A percentile compares a stretch with the other conserved stretches of the same genome.
phyloP scores from a whole-genome alignment of 768 basidiomycete species.

The Psilocybe sp. region DNA sequence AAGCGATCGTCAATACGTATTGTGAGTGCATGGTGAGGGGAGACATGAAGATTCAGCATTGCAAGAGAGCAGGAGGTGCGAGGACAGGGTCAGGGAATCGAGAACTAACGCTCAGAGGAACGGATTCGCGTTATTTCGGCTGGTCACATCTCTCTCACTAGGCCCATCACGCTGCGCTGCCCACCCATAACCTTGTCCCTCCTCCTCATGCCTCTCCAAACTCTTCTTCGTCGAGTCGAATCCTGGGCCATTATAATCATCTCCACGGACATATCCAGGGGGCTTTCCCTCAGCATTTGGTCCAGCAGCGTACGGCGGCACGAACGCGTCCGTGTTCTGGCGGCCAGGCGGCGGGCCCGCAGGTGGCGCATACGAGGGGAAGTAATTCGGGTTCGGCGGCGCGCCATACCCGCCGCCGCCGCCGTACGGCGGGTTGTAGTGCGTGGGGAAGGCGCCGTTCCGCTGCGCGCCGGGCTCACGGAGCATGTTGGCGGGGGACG shows the following conservation, averaged over 20 bases:
- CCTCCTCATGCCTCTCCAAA: background rate
- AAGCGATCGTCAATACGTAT: no score
- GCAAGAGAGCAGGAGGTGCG: no score
- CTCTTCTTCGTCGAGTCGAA: constrained; percentile 33
- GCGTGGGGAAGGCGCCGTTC: constrained; percentile 37
- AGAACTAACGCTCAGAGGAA: constrained; percentile 2
- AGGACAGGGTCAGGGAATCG: no score
- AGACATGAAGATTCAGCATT: no score
- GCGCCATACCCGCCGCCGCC: constrained; percentile 14
- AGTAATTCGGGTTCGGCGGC: constrained; percentile 6
- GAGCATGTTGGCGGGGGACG: constrained; percentile 47
- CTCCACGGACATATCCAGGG: constrained; percentile 44
- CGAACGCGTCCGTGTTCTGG: constrained; percentile 30
- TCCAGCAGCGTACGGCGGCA: constrained; percentile 24
- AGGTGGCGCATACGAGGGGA: constrained; percentile 42
- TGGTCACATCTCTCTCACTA: constrained; percentile 37
- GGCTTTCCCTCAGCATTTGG: constrained; percentile 37
- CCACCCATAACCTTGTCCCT: constrained; percentile 16
- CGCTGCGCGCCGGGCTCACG: constrained; percentile 44
- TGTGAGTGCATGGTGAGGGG: no score
- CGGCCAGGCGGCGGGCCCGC: constrained; percentile 43
- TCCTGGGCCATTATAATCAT: constrained; percentile 18
- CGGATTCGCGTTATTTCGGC: constrained; percentile 26
- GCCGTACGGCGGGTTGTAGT: constrained; percentile 47
- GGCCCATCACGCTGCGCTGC: constrained; percentile 33